Percentiles rank a stretch among this genome's conserved stretches.
phyloP scores from a whole-genome alignment of 306 rosid genomes.

The Calophaca sinica region DNA sequence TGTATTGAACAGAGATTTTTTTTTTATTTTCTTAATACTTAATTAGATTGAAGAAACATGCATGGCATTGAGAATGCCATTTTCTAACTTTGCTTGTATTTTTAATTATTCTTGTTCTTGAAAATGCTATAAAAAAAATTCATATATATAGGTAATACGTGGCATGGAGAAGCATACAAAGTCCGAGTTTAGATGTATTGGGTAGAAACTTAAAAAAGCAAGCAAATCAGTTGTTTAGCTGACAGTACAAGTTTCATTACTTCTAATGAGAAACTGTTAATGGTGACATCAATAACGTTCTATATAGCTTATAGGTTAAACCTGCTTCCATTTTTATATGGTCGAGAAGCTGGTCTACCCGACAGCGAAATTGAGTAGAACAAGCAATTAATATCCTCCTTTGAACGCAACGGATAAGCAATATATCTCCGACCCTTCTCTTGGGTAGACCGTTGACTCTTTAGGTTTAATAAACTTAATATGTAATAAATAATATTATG shows the following conservation, averaged over 20 bases:
- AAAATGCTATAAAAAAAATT: too few species aligned
- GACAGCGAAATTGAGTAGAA: conserved; percentile 61
- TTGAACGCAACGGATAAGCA: conserved; percentile 48
- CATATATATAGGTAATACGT: conserved; percentile 10
- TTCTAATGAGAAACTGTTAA: conserved; percentile 43
- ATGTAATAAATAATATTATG: too few species aligned
- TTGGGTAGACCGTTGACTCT: too few species aligned
- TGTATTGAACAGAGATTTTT: too few species aligned
- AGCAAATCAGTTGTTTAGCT: conserved; percentile 85
- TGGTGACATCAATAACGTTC: conserved; percentile 59
- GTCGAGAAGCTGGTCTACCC: conserved; percentile 57
- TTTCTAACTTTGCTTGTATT: too few species aligned
- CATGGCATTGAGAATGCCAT: too few species aligned
- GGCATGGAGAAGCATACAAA: conserved; percentile 56
- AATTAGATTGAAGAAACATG: too few species aligned
- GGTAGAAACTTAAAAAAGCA: conserved; percentile 74
- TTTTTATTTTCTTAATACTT: too few species aligned
- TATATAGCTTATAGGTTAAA: conserved; percentile 35
- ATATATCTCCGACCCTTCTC: conserved; percentile 18
- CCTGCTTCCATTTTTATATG: conserved; percentile 43
- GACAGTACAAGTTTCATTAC: conserved; percentile 48
- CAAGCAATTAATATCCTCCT: conserved; percentile 56
- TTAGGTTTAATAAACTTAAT: too few species aligned
- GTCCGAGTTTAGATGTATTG: conserved; percentile 70
- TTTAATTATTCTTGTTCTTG: too few species aligned